These are phyloP conservation scores for Pythium rishiriense DNA, from an alignment of 352 stramenopile genomes.

Conservation along the genomic window DNA sequence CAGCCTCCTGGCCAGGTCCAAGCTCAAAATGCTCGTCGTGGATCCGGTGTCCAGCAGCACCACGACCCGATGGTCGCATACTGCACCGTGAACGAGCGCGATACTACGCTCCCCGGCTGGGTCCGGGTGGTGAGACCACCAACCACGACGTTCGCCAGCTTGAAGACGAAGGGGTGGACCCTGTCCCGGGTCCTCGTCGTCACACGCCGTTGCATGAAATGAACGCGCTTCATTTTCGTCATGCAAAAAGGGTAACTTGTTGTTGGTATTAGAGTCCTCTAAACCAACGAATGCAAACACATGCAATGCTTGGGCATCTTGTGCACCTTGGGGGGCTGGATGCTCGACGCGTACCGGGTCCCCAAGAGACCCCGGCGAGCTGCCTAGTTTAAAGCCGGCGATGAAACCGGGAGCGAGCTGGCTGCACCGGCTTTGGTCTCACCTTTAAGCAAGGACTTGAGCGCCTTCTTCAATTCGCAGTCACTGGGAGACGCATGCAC, in stretches of 20 bases:
- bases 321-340: not conserved
- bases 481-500: no score
- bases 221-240: conserved; percentile 12
- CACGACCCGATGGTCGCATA: conserved; percentile 9
- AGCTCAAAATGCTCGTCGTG: conserved; percentile 29
- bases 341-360: conserved; percentile 12
- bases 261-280: not conserved
- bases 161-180: not conserved
- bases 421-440: no score
- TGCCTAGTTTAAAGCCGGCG: conserved; percentile 12
- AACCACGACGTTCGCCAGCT: conserved; percentile 11
- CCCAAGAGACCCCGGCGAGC: conserved; percentile 8
- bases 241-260: conserved; percentile 2
- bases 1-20: conserved; percentile 31
- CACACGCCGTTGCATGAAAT: conserved; percentile 4
- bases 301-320: conserved; percentile 2
- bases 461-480: no score
- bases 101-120: conserved; percentile 5
- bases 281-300: conserved; percentile 10
- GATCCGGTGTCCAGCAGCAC: conserved; percentile 12
- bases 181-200: not conserved
- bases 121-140: conserved; percentile 13
- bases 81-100: conserved; percentile 13
- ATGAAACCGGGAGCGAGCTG: no score
- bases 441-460: no score